Conservation (phyloP, 148 eudicot genomes). For the Diospyros kaki region DNA sequence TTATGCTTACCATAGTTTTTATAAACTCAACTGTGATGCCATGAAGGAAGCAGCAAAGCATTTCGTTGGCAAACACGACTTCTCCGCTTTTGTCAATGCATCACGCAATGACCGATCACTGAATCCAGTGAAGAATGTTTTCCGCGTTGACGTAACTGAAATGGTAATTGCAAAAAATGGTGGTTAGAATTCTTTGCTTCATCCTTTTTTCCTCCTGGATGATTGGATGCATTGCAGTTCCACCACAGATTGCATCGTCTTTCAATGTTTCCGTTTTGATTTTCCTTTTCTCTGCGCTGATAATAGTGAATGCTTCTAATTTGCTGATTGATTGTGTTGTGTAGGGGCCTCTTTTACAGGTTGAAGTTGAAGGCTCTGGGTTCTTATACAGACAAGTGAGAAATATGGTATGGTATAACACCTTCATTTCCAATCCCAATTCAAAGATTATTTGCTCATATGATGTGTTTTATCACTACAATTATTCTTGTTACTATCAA, state of each 20-base stretch:
- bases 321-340: slow-evolving; percentile 15
- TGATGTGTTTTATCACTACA: neutral
- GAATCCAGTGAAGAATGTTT: slow-evolving; percentile 71
- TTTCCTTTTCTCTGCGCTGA: neutral
- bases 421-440: neutral
- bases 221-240: neutral
- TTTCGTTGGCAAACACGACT: slow-evolving; percentile 75
- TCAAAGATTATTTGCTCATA: neutral
- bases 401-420: slow-evolving; percentile 62
- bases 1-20: slow-evolving; percentile 63
- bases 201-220: neutral
- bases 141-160: slow-evolving; percentile 63
- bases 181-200: neutral
- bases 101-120: slow-evolving; percentile 54
- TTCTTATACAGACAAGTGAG: slow-evolving; percentile 92
- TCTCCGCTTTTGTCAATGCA: slow-evolving; percentile 71
- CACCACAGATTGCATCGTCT: neutral
- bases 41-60: slow-evolving; percentile 70
- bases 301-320: neutral
- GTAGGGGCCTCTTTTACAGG: slow-evolving; percentile 81
- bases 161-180: slow-evolving; percentile 38
- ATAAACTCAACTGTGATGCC: slow-evolving; percentile 58
- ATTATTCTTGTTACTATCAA: neutral
- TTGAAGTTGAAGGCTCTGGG: slow-evolving; percentile 97
- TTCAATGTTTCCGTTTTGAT: neutral